A percentile compares a stretch with the other conserved stretches of the same genome.
These are phyloP conservation scores for Lavandula angustifolia DNA, from an alignment of 257 asterid genomes.

Conservation along the genomic window DNA sequence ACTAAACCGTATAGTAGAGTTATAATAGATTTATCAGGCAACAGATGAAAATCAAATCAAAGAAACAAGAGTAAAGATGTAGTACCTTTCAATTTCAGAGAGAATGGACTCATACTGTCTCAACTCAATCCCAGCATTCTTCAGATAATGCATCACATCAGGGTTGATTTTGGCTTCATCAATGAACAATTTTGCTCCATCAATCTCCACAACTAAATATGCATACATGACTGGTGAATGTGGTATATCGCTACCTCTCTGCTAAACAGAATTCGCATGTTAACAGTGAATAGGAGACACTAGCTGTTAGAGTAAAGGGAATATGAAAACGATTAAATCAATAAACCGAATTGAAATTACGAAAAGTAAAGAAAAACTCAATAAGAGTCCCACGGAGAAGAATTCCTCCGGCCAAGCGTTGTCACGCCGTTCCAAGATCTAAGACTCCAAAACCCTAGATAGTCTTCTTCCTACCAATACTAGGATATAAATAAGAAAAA, in stretches of 20 bases:
- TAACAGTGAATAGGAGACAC: conserved; percentile 22
- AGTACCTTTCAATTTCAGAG: conserved; percentile 74
- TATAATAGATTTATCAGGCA: conserved; percentile 24
- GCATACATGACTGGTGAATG: conserved; percentile 97
- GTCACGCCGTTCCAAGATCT: too few relatives aligned
- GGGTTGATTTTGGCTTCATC: conserved; percentile 71
- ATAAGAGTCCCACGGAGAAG: too few relatives aligned
- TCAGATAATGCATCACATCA: conserved; percentile 74
- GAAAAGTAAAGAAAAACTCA: too few relatives aligned
- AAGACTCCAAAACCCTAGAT: too few relatives aligned
- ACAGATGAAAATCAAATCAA: conserved; percentile 19
- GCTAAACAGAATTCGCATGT: conserved; percentile 32
- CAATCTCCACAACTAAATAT: conserved; percentile 79
- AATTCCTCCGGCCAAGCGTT: too few relatives aligned
- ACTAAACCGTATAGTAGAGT: conserved; percentile 21
- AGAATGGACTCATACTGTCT: conserved; percentile 84
- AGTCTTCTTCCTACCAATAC: too few relatives aligned
- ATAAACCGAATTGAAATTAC: too few relatives aligned
- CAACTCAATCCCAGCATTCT: conserved; percentile 73
- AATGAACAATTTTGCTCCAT: conserved; percentile 74
- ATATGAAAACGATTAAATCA: too few relatives aligned
- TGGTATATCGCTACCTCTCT: conserved; percentile 90
- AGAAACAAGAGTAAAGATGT: conserved; percentile 9
- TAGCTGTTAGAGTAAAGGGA: too few relatives aligned
- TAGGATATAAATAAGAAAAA: too few relatives aligned